Evolutionary conservation across 345 rosid genomes (phyloP).

Genomic region (Mallotus nudiflorus): DNA sequence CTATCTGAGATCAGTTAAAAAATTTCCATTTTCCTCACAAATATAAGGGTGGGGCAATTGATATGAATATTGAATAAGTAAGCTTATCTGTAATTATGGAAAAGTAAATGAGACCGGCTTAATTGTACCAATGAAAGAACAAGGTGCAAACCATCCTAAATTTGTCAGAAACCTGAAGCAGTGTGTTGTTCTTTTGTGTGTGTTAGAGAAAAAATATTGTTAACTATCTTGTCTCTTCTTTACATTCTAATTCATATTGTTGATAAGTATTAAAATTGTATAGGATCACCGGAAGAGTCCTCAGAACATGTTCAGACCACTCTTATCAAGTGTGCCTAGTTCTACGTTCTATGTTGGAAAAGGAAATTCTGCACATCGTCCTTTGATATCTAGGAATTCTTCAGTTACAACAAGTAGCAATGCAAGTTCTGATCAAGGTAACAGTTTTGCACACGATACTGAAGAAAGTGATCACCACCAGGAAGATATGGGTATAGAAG

Average conservation of each 20-base stretch:
- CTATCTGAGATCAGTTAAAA: not conserved
- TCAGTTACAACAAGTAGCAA: slow-evolving; percentile 66
- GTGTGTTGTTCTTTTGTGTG: not conserved
- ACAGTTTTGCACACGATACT: slow-evolving; percentile 47
- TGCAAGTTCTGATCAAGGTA: slow-evolving; percentile 64
- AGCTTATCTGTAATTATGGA: not conserved
- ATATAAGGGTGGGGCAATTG: not conserved
- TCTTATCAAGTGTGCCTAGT: slow-evolving; percentile 94
- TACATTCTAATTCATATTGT: no score
- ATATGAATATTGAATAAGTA: not conserved
- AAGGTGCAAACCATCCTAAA: not conserved
- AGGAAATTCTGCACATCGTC: slow-evolving; percentile 52
- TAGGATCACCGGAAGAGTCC: slow-evolving; percentile 91
- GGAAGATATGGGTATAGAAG: slow-evolving; percentile 42
- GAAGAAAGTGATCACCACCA: slow-evolving; percentile 53
- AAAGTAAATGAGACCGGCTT: not conserved
- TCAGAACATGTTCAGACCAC: slow-evolving; percentile 98
- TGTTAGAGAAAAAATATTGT: no score
- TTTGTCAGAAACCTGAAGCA: not conserved
- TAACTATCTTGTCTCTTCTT: slow-evolving; percentile 1
- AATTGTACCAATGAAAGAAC: not conserved
- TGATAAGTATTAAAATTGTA: slow-evolving; percentile 31
- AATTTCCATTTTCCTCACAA: not conserved
- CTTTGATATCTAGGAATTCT: slow-evolving; percentile 67
- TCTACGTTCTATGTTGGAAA: slow-evolving; percentile 77